Evolutionary conservation across 805 yeast species (phyloP).

Genomic region (Teunomyces pallodes): DNA sequence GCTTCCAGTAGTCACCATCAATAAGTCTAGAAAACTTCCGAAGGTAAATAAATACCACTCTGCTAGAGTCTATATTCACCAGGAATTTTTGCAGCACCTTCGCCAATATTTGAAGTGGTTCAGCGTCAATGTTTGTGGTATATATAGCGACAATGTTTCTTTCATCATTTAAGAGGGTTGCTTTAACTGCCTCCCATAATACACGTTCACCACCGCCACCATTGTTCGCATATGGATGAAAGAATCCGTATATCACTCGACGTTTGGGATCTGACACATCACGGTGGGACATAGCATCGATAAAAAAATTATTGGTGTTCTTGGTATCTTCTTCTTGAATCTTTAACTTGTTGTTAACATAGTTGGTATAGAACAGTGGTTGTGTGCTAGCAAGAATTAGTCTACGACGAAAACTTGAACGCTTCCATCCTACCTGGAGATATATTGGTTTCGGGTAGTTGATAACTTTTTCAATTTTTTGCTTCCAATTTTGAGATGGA

Average conservation of each 20-base stretch:
- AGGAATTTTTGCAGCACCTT: conserved; percentile 58
- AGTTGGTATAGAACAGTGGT: conserved; percentile 41
- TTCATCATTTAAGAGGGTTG: conserved; percentile 53
- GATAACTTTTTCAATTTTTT: conserved; percentile 31
- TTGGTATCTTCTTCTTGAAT: conserved; percentile 27
- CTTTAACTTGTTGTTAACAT: conserved; percentile 34
- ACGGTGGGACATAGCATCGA: conserved; percentile 27
- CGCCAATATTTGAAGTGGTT: conserved; percentile 47
- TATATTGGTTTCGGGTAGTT: conserved; percentile 34
- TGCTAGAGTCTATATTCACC: conserved; percentile 44
- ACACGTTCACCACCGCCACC: conserved; percentile 99
- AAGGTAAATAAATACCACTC: conserved; percentile 64
- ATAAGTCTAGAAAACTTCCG: conserved; percentile 53
- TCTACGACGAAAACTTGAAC: conserved; percentile 40
- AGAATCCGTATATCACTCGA: conserved; percentile 67
- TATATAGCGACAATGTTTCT: conserved; percentile 65
- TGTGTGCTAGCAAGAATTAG: conserved; percentile 32
- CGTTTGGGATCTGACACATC: conserved; percentile 38
- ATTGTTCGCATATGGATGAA: conserved; percentile 94
- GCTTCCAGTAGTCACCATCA: conserved; percentile 71
- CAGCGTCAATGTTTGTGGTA: conserved; percentile 58
- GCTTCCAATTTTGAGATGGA: conserved; percentile 39
- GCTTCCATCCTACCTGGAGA: conserved; percentile 32
- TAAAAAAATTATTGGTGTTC: conserved; percentile 19
- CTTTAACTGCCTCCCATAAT: conserved; percentile 86